Conservation (phyloP, 1,139 yeast species). For the Diutina neorugosa region DNA sequence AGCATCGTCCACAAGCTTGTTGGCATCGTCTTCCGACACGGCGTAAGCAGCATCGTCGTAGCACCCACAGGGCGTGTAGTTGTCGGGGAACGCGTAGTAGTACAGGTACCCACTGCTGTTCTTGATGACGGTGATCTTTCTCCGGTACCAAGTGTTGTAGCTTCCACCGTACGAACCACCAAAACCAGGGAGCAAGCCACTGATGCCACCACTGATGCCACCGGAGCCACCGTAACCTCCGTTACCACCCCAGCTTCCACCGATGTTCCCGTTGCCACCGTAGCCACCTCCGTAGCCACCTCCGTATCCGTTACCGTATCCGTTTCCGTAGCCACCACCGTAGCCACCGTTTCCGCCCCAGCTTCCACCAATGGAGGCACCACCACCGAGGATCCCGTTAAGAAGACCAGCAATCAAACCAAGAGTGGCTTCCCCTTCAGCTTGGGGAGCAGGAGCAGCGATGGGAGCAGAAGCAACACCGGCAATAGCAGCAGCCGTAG, state of each 20-base stretch:
- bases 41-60: neutral
- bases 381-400: neutral
- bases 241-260: neutral
- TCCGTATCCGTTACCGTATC: too few species aligned
- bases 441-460: neutral
- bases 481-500: neutral
- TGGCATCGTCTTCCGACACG: neutral
- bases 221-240: neutral
- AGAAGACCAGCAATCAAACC: neutral
- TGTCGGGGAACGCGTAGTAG: slow-evolving; percentile 2
- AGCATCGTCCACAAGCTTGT: neutral
- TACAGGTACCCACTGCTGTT: neutral
- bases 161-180: neutral
- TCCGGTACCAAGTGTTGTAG: neutral
- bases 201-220: neutral
- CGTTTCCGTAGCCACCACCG: too few species aligned
- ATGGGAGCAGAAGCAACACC: slow-evolving; percentile 2
- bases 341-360: neutral
- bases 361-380: neutral
- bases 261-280: too few species aligned
- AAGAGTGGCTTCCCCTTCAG: neutral
- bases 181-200: neutral
- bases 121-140: neutral
- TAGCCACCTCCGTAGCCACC: neutral
- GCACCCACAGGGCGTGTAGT: neutral